Base-by-base conservation (phyloP, 1,139 yeast genomes). In the Blastobotrys capitulatus region DNA sequence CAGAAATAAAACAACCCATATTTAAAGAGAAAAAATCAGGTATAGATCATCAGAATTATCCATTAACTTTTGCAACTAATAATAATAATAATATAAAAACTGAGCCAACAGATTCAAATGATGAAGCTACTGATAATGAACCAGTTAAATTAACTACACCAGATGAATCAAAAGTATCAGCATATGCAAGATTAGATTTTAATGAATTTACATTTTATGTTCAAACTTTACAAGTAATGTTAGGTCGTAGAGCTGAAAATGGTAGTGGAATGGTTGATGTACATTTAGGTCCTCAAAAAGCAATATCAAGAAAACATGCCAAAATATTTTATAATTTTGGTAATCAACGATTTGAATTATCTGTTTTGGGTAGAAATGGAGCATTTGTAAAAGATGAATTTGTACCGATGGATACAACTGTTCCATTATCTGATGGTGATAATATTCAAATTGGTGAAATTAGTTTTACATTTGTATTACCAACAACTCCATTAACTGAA, bases 271-370 rank as follows among this genome's bases (percentile, higher is more conserved):
- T 86, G 37, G 92, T 88, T 12, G 97, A 90, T 69, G 96, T 92
- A 34, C 96, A 92, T 69, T 69, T 92, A 46, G 95, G 96, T 10
- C 81, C 87, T 12, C 86, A 89, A 42, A 90, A 90, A 70, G 95
- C 96, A 13, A 88, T 90, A 22, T 88, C 96, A 8, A 73, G 97
- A 62, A 74, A 89, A 52, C 98, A 92, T 66, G 97, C 97, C 5
- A 89, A 87, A 66, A 89, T 92, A 19, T 90, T 89, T 64, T 92
- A 90, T 70, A 90, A 92, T 64, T 92, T 92, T 68, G 97, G 96
- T 6, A 87, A 95, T 6, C 97, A 89, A 63, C 70, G 95, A 57
- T 92, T 90, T 63, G 97, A 90, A 68, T 69, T 92, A 39, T 83
- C 95, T 10, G 89, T 92, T 3, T 73, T 89, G 58, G 98, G 98